These are phyloP conservation scores for Venturiaceae sp. DNA, from an alignment of 2,329 filamentous ascomycete species.

Conservation along the genomic window DNA sequence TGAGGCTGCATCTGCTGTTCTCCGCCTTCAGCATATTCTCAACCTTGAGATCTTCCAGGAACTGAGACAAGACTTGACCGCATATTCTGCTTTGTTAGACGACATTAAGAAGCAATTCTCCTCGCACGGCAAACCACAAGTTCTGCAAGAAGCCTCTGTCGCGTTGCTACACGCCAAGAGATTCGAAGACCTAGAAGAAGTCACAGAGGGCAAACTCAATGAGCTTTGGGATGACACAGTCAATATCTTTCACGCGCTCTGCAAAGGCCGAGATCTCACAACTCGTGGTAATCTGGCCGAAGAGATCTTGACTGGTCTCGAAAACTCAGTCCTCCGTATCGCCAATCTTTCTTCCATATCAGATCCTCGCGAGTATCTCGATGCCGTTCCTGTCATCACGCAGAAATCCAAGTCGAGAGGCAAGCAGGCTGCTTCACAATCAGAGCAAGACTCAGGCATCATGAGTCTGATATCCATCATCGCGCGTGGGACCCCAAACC, in stretches of 20 bases:
- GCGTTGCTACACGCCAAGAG: constrained; percentile 77
- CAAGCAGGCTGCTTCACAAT: constrained; percentile 22
- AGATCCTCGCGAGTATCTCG: constrained; percentile 66
- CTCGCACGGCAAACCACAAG: constrained; percentile 78
- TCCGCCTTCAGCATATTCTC: constrained; percentile 77
- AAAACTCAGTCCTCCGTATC: constrained; percentile 67
- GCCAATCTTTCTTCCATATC: constrained; percentile 71
- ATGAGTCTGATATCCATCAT: constrained; percentile 64
- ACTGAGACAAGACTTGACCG: constrained; percentile 73
- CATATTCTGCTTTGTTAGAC: constrained; percentile 72
- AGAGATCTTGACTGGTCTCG: constrained; percentile 57
- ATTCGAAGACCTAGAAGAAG: constrained; percentile 80
- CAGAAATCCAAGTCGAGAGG: constrained; percentile 30
- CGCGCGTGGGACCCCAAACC: constrained; percentile 57
- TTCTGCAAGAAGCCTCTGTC: constrained; percentile 72
- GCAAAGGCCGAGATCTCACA: constrained; percentile 60
- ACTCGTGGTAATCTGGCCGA: constrained; percentile 58
- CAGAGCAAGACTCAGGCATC: constrained; percentile 32
- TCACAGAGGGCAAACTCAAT: constrained; percentile 70
- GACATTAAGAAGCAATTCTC: constrained; percentile 92
- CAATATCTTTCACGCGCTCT: constrained; percentile 61
- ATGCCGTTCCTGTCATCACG: constrained; percentile 39
- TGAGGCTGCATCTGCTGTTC: constrained; percentile 73
- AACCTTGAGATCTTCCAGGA: constrained; percentile 84
- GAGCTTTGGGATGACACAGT: constrained; percentile 79